These are phyloP conservation scores for Prunus yedoensis DNA, from an alignment of 331 rosid genomes.

Conservation along the genomic window DNA sequence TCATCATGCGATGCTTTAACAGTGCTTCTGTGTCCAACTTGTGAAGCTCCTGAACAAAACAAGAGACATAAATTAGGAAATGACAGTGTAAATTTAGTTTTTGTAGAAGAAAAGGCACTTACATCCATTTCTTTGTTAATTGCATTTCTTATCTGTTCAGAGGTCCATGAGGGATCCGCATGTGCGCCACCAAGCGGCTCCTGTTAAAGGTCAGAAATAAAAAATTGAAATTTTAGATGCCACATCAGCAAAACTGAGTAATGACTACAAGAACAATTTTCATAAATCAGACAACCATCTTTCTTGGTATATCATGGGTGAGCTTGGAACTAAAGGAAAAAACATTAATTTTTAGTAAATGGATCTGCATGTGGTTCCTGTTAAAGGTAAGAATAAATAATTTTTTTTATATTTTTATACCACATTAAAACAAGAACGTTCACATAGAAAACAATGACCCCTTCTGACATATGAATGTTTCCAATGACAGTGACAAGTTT, in stretches of 20 bases:
- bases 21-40: constrained; percentile 61
- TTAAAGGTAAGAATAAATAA: not conserved
- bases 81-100: constrained; percentile 20
- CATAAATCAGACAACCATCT: not conserved
- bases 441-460: not conserved
- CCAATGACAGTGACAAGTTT: not conserved
- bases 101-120: constrained; percentile 42
- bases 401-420: not conserved
- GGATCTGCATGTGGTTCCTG: not conserved
- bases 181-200: constrained; percentile 98
- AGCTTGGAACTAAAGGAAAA: not conserved
- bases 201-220: constrained; percentile 43
- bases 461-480: not conserved
- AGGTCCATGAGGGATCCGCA: constrained; percentile 79
- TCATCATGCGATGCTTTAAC: constrained; percentile 65
- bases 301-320: not conserved
- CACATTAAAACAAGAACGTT: not conserved
- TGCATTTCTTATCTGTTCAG: constrained; percentile 74
- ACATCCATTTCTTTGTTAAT: constrained; percentile 80
- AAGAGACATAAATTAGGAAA: constrained; percentile 21
- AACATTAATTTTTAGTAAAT: not conserved
- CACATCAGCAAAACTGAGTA: not conserved
- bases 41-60: constrained; percentile 59
- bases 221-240: constrained; percentile 11
- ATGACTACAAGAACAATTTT: not conserved